These are phyloP conservation scores for Globisporangium carolinianum DNA, from an alignment of 352 stramenopile species.

Conservation along the genomic window DNA sequence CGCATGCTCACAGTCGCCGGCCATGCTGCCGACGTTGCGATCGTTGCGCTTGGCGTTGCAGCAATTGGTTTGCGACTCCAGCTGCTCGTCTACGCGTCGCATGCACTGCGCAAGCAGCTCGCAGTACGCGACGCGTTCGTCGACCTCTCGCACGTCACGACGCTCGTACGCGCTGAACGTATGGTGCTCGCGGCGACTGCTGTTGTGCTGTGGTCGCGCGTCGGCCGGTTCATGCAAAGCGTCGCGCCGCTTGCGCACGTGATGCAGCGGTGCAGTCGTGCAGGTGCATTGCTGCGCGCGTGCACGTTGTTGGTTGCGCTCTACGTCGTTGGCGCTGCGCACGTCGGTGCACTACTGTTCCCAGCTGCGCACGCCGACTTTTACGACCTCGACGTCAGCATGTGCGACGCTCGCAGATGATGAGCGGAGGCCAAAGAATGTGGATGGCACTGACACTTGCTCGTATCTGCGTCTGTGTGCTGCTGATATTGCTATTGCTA, in stretches of 20 bases:
- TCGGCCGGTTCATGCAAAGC: constrained; percentile 36
- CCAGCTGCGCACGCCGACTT: constrained; percentile 23
- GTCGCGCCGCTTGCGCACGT: constrained; percentile 36
- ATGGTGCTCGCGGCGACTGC: constrained; percentile 27
- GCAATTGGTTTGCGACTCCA: constrained; percentile 28
- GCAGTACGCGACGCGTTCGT: constrained; percentile 27
- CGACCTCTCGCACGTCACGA: constrained; percentile 20
- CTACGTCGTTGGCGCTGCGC: constrained; percentile 40
- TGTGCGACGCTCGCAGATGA: constrained; percentile 23
- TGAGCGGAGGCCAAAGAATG: not conserved
- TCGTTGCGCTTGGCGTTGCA: constrained; percentile 33
- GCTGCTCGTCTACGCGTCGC: constrained; percentile 24
- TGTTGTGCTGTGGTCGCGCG: constrained; percentile 55
- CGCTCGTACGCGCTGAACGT: constrained; percentile 28
- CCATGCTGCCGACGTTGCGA: constrained; percentile 47
- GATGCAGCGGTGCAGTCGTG: constrained; percentile 34
- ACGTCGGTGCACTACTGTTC: constrained; percentile 38
- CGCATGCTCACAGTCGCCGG: constrained; percentile 55
- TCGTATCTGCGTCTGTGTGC: no score
- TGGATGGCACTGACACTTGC: no score
- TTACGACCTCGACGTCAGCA: constrained; percentile 30
- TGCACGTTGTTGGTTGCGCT: constrained; percentile 31
- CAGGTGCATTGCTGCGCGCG: constrained; percentile 31
- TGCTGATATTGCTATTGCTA: not conserved
- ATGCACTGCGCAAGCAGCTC: constrained; percentile 28